A percentile compares a stretch with the other conserved stretches of the same genome.
Evolutionary conservation across 2,329 filamentous ascomycete species (phyloP).

Genomic region (Zymoseptoria ardabiliae): DNA sequence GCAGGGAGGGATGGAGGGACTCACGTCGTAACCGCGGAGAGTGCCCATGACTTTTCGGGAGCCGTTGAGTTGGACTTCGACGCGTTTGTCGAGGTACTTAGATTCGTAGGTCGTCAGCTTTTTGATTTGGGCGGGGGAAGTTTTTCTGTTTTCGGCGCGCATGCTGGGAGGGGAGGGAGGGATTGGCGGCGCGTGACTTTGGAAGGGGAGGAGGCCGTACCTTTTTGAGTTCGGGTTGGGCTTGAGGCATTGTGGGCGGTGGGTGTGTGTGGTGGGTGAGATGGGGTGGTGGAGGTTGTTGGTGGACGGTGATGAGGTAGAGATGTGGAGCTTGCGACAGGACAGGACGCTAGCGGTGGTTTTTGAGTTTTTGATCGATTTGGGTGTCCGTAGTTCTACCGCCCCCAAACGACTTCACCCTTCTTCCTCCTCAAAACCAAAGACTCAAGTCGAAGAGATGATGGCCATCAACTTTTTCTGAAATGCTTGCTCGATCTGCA

Average conservation of each 20-base stretch:
- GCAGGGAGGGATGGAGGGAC: constrained; percentile 25
- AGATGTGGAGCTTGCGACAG: background rate
- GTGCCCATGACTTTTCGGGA: constrained; percentile 95
- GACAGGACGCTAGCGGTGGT: background rate
- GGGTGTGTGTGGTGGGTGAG: background rate
- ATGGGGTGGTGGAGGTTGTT: background rate
- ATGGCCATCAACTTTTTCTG: too few relatives aligned
- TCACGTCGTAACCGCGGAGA: constrained; percentile 90
- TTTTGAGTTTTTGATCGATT: background rate
- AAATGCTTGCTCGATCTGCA: too few relatives aligned
- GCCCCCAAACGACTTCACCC: too few relatives aligned
- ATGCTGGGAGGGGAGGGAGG: background rate
- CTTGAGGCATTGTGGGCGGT: constrained; percentile 65
- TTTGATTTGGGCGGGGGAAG: too few relatives aligned
- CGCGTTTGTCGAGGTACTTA: constrained; percentile 99
- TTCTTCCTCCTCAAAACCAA: too few relatives aligned
- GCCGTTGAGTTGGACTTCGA: constrained; percentile 96
- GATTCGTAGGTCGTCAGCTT: too few relatives aligned
- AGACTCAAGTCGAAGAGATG: too few relatives aligned
- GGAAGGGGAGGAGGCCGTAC: constrained; percentile 43
- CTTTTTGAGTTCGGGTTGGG: constrained; percentile 98
- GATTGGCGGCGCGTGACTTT: background rate
- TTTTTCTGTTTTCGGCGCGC: background rate
- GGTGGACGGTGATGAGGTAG: background rate
- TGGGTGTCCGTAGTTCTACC: background rate